phyloP scores from a whole-genome alignment of 768 basidiomycete genomes.

The Pisolithus orientalis region DNA sequence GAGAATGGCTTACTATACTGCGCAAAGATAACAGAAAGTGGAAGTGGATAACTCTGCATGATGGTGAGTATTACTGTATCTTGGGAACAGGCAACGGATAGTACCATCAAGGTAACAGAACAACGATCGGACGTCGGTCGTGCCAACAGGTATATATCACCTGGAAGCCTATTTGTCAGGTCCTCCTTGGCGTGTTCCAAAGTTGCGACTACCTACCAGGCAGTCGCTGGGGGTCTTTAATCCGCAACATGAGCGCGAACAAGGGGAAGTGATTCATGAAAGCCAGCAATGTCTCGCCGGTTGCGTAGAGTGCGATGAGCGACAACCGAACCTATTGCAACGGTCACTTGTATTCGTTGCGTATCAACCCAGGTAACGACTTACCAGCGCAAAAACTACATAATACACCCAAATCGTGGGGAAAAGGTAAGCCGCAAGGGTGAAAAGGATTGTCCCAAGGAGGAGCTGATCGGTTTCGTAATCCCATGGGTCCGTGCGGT shows the following conservation, averaged over 20 bases:
- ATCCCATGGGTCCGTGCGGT: slow-evolving; percentile 84
- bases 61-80: slow-evolving; percentile 1
- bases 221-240: slow-evolving; percentile 78
- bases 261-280: slow-evolving; percentile 92
- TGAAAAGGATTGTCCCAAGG: slow-evolving; percentile 89
- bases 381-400: slow-evolving; percentile 64
- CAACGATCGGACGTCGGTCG: slow-evolving; percentile 22
- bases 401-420: slow-evolving; percentile 89
- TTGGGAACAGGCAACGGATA: background rate
- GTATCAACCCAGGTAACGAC: background rate
- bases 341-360: background rate
- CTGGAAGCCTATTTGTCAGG: slow-evolving; percentile 7
- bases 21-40: slow-evolving; percentile 46
- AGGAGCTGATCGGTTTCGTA: slow-evolving; percentile 92
- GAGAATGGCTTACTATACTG: slow-evolving; percentile 41
- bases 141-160: slow-evolving; percentile 21
- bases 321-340: slow-evolving; percentile 42
- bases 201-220: slow-evolving; percentile 53
- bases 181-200: background rate
- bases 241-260: slow-evolving; percentile 76
- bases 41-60: slow-evolving; percentile 46
- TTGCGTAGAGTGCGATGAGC: slow-evolving; percentile 54
- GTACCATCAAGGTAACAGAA: slow-evolving; percentile 17
- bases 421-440: slow-evolving; percentile 71
- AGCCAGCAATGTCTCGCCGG: slow-evolving; percentile 57